Base-by-base conservation (phyloP, 306 rosid genomes). In the Myrica gale region DNA sequence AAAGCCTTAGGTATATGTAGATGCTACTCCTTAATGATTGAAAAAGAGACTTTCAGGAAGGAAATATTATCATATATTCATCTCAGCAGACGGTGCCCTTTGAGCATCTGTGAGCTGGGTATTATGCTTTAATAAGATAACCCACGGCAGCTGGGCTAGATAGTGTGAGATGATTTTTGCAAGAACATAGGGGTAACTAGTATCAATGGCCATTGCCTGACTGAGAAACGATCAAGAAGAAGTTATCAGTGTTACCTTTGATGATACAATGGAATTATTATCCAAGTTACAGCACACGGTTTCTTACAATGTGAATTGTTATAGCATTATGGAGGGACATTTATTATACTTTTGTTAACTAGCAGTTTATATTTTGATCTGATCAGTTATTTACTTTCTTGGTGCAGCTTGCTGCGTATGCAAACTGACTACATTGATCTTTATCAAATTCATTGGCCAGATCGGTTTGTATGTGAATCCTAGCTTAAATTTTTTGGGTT, bases 361-460 rank as follows among this genome's bases (percentile, higher is more conserved):
- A 65, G 47, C 20, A 53, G 5, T 21, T 63, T 75, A 20, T 61
- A 77, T 52, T 63, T 21, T 72, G 57, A 56, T 39, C 68, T 83
- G 45, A 89, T 58, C 68, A 52, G 47, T 43, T 80, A 43, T 10
- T 48, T 74, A 3, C 80, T 56, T 67, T 62, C 57, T 78, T 71
- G 73, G 6, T 82, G 91, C 96, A 94, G 97, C 81, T 88, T 94
- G 88, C 72, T 78, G 84, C 75, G 87, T 60, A 78, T 91, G 91
- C 94, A 72, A 82, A 87, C 88, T 26, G 97, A 91, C 86, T 82
- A 89, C 87, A 90, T 94, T 69, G 97, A 94, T 87, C 93, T 94
- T 82, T 94, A 87, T 84, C 98, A 90, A 81, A 87, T 91, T 82
- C 97, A 91, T 76, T 91, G 97, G 96, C 98, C 98, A 82, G 98